Evolutionary conservation across 1,139 yeast species (phyloP).

Genomic region (Taiozyma sp.): DNA sequence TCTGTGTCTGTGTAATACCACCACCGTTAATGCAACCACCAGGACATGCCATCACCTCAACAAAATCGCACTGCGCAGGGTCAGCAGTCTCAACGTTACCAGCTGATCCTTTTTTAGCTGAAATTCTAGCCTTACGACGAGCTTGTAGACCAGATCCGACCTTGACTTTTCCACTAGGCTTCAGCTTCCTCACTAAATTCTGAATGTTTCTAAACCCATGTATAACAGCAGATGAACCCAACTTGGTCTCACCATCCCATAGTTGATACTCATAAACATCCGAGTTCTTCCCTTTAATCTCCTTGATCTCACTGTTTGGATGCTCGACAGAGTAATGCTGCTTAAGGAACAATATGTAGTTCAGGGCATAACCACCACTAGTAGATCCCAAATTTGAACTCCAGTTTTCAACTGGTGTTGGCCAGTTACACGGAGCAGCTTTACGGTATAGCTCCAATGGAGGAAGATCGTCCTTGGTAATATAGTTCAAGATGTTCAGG

Average conservation of each 20-base stretch:
- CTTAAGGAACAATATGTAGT: conserved; percentile 43
- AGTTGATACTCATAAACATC: conserved; percentile 72
- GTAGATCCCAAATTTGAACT: conserved; percentile 69
- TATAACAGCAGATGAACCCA: conserved; percentile 71
- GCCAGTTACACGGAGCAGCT: conserved; percentile 43
- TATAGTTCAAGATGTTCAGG: conserved; percentile 31
- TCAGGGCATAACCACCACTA: conserved; percentile 84
- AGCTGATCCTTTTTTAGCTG: not conserved
- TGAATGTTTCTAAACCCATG: conserved; percentile 95
- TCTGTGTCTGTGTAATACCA: conserved; percentile 64
- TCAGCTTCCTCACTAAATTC: conserved; percentile 79
- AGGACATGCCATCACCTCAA: conserved; percentile 98
- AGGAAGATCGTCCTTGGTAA: conserved; percentile 16
- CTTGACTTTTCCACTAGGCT: conserved; percentile 34
- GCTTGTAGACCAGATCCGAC: conserved; percentile 26
- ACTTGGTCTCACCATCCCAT: conserved; percentile 26
- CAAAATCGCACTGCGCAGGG: conserved; percentile 68
- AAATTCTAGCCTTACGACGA: conserved; percentile 28
- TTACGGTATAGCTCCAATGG: conserved; percentile 16
- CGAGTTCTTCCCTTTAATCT: conserved; percentile 58
- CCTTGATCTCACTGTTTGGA: conserved; percentile 19
- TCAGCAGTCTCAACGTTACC: conserved; percentile 36
- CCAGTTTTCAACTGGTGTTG: conserved; percentile 55
- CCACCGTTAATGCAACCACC: conserved; percentile 98
- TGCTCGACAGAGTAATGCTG: conserved; percentile 17